Base-by-base conservation (phyloP, 1,139 yeast species). In the Kodamaea sp. region DNA sequence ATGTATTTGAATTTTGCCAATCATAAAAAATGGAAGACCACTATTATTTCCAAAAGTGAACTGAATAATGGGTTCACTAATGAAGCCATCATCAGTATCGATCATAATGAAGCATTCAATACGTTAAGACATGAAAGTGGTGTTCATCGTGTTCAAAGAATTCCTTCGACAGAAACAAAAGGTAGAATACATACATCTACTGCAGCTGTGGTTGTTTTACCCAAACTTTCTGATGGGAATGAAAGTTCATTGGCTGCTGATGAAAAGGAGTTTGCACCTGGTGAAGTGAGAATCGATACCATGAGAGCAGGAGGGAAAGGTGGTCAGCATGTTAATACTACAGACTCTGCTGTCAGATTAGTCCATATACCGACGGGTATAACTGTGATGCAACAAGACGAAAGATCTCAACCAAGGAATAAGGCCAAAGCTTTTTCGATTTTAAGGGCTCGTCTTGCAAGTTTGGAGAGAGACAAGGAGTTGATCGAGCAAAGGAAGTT, bases 221-320 rank as follows among this genome's bases (percentile, higher is more conserved):
- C 99, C 0, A 88, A 89, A 52, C 68, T 89, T 55, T 65, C 75
- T 3, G 75, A 65, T 9, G 80, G 83, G 6, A 83, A 75, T 27
- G 80, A 75, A 43, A 65, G 65, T 10, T 79, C 81, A 27, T 74
- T 83, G 11, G 59, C 57, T 24, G 66, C 62, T n/a, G 86, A 82
- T 44, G 94, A 85, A 52, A 65, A 92, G 34, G 78, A 78, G 44
- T 88, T 92, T 62, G 81, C 79, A 11, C 88, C 94, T 0, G 95
- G 87, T 3, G 98, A 92, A 54, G 82, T 92, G 10, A 73, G 96
- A 45, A 79, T 92, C 5, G 98, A 94, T 60, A 88, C 94, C 9
- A 94, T 90, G 97, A 72, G 98, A 53, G 88, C 98, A 0, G 81
- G 96, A 39, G 99, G 98, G 3, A 85, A 95, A 48, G 99, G 99